phyloP scores from a whole-genome alignment of 306 rosid species.

The Neltuma alba region DNA sequence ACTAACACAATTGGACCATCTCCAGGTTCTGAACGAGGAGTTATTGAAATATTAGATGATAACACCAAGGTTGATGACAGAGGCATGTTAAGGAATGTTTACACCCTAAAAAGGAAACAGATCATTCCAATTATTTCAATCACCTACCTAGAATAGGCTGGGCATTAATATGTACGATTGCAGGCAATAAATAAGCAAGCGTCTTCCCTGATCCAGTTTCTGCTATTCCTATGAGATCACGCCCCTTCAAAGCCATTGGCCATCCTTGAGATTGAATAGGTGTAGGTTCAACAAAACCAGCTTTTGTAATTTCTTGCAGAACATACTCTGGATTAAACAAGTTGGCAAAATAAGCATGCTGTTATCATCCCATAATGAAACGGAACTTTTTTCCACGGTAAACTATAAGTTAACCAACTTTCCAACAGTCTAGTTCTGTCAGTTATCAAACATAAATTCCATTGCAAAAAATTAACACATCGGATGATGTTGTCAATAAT shows the following conservation, averaged over 20 bases:
- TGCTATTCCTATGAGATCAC: conserved; percentile 97
- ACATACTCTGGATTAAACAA: conserved; percentile 70
- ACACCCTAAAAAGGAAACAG: conserved; percentile 3
- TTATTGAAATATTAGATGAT: conserved; percentile 4
- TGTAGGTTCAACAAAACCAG: conserved; percentile 96
- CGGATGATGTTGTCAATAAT: neutral
- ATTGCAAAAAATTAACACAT: neutral
- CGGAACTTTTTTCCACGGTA: neutral
- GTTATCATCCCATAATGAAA: conserved; percentile 12
- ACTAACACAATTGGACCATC: conserved; percentile 98
- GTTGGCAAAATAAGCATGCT: conserved; percentile 25
- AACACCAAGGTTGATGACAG: conserved; percentile 11
- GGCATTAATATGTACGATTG: conserved; percentile 98
- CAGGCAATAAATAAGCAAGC: conserved; percentile 91
- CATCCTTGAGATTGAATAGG: conserved; percentile 99
- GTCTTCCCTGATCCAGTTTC: conserved; percentile 99
- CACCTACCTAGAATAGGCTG: conserved; percentile 85
- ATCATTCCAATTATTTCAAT: conserved; percentile 22
- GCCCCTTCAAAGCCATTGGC: conserved; percentile 99
- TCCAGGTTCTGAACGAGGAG: conserved; percentile 72
- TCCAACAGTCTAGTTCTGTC: neutral
- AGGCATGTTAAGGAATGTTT: neutral
- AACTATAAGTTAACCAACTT: conserved; percentile 1
- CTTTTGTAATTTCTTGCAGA: conserved; percentile 76
- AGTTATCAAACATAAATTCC: neutral